Evolutionary conservation across 1,284 basidiomycete genomes (phyloP), one percentile per base, ranked within the genome.

Genomic region (Heimioporus retisporus): DNA sequence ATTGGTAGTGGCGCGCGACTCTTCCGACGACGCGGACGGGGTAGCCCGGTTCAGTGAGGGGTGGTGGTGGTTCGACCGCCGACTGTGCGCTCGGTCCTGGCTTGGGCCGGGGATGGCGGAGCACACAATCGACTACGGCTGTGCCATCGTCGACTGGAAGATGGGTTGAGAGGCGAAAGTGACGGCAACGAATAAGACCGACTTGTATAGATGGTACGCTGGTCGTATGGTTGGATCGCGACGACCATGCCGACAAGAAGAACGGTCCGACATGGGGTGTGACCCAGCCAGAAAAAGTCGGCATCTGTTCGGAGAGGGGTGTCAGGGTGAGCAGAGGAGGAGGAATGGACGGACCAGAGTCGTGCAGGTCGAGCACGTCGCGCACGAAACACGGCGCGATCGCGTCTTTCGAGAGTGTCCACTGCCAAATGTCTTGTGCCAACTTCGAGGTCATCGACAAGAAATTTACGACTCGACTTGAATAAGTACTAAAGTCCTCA

Each of bases 91-190:
- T 40, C 7, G 35, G 35, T 13, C 10, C 35, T 40, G 35, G 35
- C 35, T 40, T 40, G 35, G 35, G 35, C 35, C 35, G 35, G 35
- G 73, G 69, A 66, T 84, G 81, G 6, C 79, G 80, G 68, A 87
- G 81, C 4, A 82, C 72, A 69, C 92, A 93, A 56, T 93, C 91
- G 42, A 93, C 83, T 5, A 91, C 87, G 28, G 81, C 86, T 1
- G 91, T 90, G 10, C 91, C 90, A 72, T 94, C 93, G 72, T 94
- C 93, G 64, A 94, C 91, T 91, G 61, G 51, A 51, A 56, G n/a
- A 40, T 31, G 48, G 19, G 0, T 54, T 69, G 55, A 68, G 65
- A 57, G 56, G 31, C 16, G 51, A 23, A 13, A 40, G 43, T 62
- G 60, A 21, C 44, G 40, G 50, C 25, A 65, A 57, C 53, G 51